phyloP scores from a whole-genome alignment of 225 moss, liverwort and hornwort genomes.

The Bryoerythrophyllum caledonicum region DNA sequence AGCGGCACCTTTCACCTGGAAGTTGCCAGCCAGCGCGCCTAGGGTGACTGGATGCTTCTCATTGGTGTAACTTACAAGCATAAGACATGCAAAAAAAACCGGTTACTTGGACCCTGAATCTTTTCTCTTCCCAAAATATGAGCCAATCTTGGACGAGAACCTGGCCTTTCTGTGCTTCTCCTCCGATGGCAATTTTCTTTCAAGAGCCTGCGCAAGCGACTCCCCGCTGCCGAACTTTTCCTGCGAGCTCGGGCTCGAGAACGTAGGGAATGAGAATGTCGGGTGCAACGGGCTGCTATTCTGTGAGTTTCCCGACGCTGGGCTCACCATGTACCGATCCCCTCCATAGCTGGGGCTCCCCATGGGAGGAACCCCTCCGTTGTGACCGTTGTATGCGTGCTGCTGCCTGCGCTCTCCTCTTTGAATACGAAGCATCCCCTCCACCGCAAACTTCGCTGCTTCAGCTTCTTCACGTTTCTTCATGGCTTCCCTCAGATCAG shows the following conservation, averaged over 20 bases:
- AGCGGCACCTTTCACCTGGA: neutral
- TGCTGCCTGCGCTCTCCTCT: constrained; percentile 45
- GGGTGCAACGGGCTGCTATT: constrained; percentile 54
- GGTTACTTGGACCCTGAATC: constrained; percentile 41
- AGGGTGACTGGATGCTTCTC: constrained; percentile 11
- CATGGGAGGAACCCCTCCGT: constrained; percentile 24
- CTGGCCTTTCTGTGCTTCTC: constrained; percentile 53
- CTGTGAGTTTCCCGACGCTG: constrained; percentile 51
- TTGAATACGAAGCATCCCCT: constrained; percentile 55
- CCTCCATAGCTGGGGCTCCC: constrained; percentile 49
- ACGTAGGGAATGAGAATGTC: constrained; percentile 39
- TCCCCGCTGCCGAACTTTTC: constrained; percentile 32
- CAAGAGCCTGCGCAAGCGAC: constrained; percentile 39
- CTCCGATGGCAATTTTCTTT: constrained; percentile 39
- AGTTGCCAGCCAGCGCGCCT: neutral
- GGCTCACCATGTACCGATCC: constrained; percentile 51
- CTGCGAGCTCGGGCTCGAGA: constrained; percentile 39
- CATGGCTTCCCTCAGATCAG: constrained; percentile 37
- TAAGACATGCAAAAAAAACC: neutral
- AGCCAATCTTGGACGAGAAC: constrained; percentile 55
- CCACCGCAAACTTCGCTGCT: constrained; percentile 56
- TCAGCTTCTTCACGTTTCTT: constrained; percentile 58
- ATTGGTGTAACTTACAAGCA: neutral
- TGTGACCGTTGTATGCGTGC: constrained; percentile 30
- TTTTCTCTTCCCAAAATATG: constrained; percentile 55